These are phyloP conservation scores for Naganishia friedmannii DNA, from an alignment of 768 basidiomycete genomes.

Conservation along the genomic window DNA sequence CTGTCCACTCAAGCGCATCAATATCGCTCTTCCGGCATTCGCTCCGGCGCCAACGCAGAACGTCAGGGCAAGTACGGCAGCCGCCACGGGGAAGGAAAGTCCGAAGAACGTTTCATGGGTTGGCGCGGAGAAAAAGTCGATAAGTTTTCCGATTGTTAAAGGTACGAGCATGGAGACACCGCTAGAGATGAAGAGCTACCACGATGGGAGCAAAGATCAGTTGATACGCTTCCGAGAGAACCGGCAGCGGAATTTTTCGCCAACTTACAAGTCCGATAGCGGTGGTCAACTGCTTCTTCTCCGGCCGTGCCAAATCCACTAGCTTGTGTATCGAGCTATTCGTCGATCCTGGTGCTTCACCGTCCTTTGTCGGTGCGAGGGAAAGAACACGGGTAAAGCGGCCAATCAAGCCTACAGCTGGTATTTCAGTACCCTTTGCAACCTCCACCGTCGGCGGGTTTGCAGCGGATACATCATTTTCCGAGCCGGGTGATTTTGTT, in stretches of 20 bases:
- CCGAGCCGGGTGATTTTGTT: not conserved
- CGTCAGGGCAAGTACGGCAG: constrained; percentile 65
- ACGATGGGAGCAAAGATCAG: not conserved
- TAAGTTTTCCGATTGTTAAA: constrained; percentile 85
- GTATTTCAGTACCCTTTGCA: not conserved
- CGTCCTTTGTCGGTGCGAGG: constrained; percentile 6
- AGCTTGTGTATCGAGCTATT: constrained; percentile 52
- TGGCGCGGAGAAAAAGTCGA: constrained; percentile 75
- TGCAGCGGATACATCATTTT: not conserved
- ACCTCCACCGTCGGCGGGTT: not conserved
- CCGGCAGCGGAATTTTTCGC: too few relatives aligned
- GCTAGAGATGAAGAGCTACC: constrained; percentile 75
- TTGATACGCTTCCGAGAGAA: not conserved
- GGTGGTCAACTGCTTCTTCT: constrained; percentile 68
- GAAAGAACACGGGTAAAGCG: constrained; percentile 4
- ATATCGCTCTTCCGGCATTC: constrained; percentile 61
- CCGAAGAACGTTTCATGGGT: constrained; percentile 67
- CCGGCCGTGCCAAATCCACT: constrained; percentile 72
- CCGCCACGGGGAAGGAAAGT: constrained; percentile 75
- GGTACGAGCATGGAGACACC: constrained; percentile 89
- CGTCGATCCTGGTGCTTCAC: constrained; percentile 9
- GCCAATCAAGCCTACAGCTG: not conserved
- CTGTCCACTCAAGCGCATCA: constrained; percentile 84
- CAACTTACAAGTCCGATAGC: constrained; percentile 63
- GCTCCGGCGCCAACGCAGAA: constrained; percentile 85